Conservation (phyloP, 2,329 filamentous ascomycete genomes). For the Botrytis paeoniae region DNA sequence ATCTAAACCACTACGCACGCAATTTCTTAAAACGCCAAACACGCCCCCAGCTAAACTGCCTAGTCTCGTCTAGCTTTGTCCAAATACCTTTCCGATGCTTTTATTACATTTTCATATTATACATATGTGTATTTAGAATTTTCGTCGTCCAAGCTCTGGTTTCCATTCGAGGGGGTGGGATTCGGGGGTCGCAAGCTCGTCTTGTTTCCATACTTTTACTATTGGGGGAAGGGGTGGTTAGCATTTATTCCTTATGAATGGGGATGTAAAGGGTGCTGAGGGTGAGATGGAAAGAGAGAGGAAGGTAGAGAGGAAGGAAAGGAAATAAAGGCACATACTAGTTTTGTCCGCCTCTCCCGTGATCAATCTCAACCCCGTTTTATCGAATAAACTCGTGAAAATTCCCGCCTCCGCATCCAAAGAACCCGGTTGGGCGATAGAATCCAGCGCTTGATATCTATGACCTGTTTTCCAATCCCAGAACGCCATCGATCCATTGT, state of each 20-base stretch:
- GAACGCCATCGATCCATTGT: slow-evolving; percentile 95
- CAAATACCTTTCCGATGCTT: background rate
- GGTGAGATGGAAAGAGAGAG: background rate
- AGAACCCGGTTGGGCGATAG: slow-evolving; percentile 88
- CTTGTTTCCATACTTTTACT: slow-evolving; percentile 96
- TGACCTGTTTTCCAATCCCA: slow-evolving; percentile 99
- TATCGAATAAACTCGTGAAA: slow-evolving; percentile 91
- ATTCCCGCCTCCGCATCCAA: slow-evolving; percentile 92
- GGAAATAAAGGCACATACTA: slow-evolving; percentile 47
- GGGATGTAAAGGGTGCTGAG: background rate
- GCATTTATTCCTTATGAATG: slow-evolving; percentile 5
- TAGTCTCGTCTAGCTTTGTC: background rate
- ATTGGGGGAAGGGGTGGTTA: slow-evolving; percentile 29
- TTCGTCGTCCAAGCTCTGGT: slow-evolving; percentile 72
- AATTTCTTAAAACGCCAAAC: background rate
- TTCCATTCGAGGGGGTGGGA: slow-evolving; percentile 92
- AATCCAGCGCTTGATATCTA: slow-evolving; percentile 85
- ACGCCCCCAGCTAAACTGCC: background rate
- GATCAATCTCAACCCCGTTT: slow-evolving; percentile 82
- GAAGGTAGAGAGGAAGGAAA: background rate
- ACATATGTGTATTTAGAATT: slow-evolving; percentile 52
- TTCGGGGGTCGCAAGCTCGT: slow-evolving; percentile 86
- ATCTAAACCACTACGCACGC: background rate
- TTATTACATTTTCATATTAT: slow-evolving; percentile 1
- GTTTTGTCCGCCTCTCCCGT: slow-evolving; percentile 97